Evolutionary conservation across 140 eudicot species (phyloP).

Genomic region (Anethum foeniculum): DNA sequence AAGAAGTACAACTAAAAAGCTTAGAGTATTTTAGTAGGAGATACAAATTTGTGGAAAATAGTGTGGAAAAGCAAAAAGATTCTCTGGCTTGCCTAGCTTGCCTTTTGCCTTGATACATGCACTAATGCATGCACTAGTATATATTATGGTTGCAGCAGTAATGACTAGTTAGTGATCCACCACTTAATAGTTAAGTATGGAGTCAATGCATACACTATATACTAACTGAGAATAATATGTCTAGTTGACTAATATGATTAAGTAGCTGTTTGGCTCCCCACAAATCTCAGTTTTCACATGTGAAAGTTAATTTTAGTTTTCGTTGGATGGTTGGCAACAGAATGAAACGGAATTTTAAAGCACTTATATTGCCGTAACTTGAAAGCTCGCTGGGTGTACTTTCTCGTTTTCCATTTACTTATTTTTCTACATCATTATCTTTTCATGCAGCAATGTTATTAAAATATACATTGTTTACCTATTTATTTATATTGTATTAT

Average conservation of each 20-base stretch:
- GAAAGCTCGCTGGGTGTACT: no score
- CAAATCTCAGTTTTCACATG: no score
- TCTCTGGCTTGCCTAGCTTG: conserved; percentile 2
- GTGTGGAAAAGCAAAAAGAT: neutral
- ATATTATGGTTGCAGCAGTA: neutral
- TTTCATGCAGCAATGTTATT: no score
- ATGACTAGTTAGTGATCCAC: neutral
- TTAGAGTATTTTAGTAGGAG: neutral
- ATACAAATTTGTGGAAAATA: neutral
- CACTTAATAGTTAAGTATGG: neutral
- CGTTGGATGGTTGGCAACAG: no score
- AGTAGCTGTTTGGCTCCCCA: no score
- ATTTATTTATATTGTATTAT: no score
- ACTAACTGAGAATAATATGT: neutral
- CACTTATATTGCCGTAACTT: no score
- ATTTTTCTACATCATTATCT: no score
- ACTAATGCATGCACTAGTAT: neutral
- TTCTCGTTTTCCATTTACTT: no score
- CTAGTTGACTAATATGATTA: neutral
- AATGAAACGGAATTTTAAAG: no score
- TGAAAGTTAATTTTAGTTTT: no score
- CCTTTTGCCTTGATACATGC: neutral
- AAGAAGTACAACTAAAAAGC: neutral
- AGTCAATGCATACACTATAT: neutral
- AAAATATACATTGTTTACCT: no score